Evolutionary conservation across 495 filamentous ascomycete species (phyloP).

Genomic region (Aspergillus funiculosus): DNA sequence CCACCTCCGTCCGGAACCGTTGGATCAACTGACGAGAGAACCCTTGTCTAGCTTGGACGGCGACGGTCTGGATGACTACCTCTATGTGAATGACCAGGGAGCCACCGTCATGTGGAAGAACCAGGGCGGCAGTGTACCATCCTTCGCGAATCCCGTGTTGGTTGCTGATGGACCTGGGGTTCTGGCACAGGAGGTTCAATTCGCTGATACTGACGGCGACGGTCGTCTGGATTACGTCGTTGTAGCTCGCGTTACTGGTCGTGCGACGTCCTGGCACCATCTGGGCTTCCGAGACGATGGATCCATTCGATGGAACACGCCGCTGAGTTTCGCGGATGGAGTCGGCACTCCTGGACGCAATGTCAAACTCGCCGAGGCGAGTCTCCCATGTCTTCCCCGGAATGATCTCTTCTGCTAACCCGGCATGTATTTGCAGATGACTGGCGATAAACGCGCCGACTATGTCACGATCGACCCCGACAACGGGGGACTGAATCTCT

Average conservation of each 20-base stretch:
- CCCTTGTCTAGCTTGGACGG: background rate
- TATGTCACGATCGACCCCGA: constrained; percentile 2
- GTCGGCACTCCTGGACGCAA: background rate
- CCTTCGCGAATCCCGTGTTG: background rate
- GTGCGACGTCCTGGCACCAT: background rate
- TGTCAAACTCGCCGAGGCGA: constrained; percentile 1
- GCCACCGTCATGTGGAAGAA: background rate
- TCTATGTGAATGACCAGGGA: background rate
- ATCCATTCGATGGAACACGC: constrained; percentile 4
- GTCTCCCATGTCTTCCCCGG: background rate
- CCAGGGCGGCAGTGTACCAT: background rate
- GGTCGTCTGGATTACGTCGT: background rate
- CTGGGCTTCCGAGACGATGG: constrained; percentile 1
- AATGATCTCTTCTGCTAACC: background rate
- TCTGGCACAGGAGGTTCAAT: background rate
- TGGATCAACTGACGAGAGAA: background rate
- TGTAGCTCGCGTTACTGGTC: background rate
- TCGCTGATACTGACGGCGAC: background rate
- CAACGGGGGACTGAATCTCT: background rate
- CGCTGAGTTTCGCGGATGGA: background rate
- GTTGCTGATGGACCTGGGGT: background rate
- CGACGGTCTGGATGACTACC: background rate
- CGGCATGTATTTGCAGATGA: background rate
- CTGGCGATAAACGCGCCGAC: background rate
- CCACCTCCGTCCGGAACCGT: background rate